Evolutionary conservation across 768 basidiomycete genomes (phyloP), one percentile per base, ranked within the genome.

Genomic region (Phylloporus rhodoxanthus): DNA sequence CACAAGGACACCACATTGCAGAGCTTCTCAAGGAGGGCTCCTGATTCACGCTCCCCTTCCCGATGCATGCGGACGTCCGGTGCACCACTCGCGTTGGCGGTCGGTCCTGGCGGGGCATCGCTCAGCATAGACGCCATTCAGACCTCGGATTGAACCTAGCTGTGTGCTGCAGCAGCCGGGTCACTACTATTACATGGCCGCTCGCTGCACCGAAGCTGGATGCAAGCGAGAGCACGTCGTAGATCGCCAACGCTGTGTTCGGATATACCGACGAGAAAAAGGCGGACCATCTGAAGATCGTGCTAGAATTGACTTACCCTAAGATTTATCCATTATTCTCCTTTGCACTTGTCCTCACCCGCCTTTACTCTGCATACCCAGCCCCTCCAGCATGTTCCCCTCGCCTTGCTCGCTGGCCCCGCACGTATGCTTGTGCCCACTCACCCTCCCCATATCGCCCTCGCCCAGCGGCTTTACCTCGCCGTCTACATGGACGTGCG

Each of bases 211-310:
- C 0, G 86, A 94, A 57, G 75, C 80, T 53, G 72, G 95, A 23
- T 45, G 71, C 72, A 15, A 72, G 72, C 9, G 82, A 87, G 48
- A 55, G 52, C 26, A 53, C 57, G n/a, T 72, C 63, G 5, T 71
- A 74, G 39, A 68, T 70, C 40, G 57, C 64, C 2, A 57, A 60
- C 36, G 57, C 69, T 6, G 75, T 83, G 0, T 89, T 92, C 1
- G 91, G 91, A 0, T 87, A 87, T 60, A 69, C 73, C 17, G 95
- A 95, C 53, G 95, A 99, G 69, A 87, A 84, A 65, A 97, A 92
- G 62, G 87, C 94, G 7, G 91, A 95, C 51, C 94, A 99, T 63
- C 65, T 87, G 17, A 78, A 80, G 2, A 72, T 94, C 32, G 80
- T 90, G 36, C 71, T 95, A 26, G 95, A 99, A n/a, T n/a, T n/a